Percentiles rank a stretch among this genome's conserved stretches.
phyloP scores from a whole-genome alignment of 2,329 filamentous ascomycete genomes.

The Aspergillus awamori region DNA sequence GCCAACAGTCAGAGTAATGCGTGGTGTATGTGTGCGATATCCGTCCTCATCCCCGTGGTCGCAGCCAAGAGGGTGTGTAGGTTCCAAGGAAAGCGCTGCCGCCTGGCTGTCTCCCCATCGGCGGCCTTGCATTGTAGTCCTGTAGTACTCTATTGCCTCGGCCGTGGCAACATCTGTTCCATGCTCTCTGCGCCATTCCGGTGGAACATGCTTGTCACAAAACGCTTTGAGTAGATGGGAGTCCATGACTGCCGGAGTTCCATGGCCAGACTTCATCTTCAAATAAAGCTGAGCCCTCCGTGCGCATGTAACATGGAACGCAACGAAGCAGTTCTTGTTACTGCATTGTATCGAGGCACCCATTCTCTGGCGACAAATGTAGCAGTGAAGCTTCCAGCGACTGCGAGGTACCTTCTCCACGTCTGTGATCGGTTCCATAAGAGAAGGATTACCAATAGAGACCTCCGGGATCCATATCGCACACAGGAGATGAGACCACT shows the following conservation, averaged over 20 bases:
- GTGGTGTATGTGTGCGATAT: conserved; percentile 46
- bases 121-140: conserved; percentile 81
- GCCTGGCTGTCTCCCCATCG: conserved; percentile 91
- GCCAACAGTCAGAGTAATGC: conserved; percentile 57
- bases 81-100: conserved; percentile 78
- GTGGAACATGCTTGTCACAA: conserved; percentile 91
- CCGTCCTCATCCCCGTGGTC: conserved; percentile 52
- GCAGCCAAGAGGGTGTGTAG: conserved; percentile 65
- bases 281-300: conserved; percentile 83
- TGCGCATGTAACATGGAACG: conserved; percentile 96
- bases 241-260: conserved; percentile 75
- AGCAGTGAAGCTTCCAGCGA: conserved; percentile 90
- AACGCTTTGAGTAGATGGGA: conserved; percentile 87
- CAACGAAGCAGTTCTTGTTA: conserved; percentile 95
- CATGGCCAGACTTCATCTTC: conserved; percentile 93
- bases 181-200: conserved; percentile 85
- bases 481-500: conserved; percentile 95
- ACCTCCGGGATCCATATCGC: conserved; percentile 99
- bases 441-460: conserved; percentile 89
- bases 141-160: conserved; percentile 87
- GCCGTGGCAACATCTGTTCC: conserved; percentile 77
- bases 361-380: conserved; percentile 97
- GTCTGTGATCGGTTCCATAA: conserved; percentile 98
- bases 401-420: conserved; percentile 96
- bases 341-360: conserved; percentile 97